Conservation (phyloP, 179 eudicot genomes). For the Heliamphora pulchella region DNA sequence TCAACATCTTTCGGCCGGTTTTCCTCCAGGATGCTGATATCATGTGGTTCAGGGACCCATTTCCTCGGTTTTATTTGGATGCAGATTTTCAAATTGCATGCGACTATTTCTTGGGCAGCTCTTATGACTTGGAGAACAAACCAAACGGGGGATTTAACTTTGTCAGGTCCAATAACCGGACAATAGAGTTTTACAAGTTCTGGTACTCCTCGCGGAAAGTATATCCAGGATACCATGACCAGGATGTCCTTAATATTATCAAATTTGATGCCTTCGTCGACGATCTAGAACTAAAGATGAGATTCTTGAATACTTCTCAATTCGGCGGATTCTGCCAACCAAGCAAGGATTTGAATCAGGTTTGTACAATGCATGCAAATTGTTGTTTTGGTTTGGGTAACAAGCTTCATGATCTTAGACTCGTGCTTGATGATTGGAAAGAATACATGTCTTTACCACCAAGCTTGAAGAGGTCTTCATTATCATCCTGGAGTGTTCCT, state of each 20-base stretch:
- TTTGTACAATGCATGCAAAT: conserved; percentile 82
- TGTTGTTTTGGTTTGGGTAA: conserved; percentile 69
- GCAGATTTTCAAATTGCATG: conserved; percentile 87
- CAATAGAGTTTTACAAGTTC: conserved; percentile 70
- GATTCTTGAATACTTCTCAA: conserved; percentile 63
- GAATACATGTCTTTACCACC: conserved; percentile 50
- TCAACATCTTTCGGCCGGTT: conserved; percentile 1
- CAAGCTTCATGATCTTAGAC: conserved; percentile 63
- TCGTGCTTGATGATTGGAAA: conserved; percentile 82
- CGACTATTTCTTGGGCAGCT: conserved; percentile 54
- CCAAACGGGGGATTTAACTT: conserved; percentile 78
- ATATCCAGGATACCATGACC: conserved; percentile 71
- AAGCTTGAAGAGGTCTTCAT: conserved; percentile 29
- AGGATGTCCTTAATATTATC: conserved; percentile 73
- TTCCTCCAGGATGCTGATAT: conserved; percentile 70
- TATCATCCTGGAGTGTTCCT: conserved; percentile 52
- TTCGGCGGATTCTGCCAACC: conserved; percentile 88
- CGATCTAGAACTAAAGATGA: conserved; percentile 53
- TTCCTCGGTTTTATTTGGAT: conserved; percentile 49
- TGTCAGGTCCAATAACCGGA: conserved; percentile 59
- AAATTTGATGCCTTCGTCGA: conserved; percentile 46
- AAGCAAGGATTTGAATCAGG: conserved; percentile 55
- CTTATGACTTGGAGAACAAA: conserved; percentile 43
- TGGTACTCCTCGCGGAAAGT: conserved; percentile 52
- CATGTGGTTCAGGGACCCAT: conserved; percentile 92